These are phyloP conservation scores for Crithidia fasciculata DNA, from an alignment of 208 protist species.

Conservation along the genomic window DNA sequence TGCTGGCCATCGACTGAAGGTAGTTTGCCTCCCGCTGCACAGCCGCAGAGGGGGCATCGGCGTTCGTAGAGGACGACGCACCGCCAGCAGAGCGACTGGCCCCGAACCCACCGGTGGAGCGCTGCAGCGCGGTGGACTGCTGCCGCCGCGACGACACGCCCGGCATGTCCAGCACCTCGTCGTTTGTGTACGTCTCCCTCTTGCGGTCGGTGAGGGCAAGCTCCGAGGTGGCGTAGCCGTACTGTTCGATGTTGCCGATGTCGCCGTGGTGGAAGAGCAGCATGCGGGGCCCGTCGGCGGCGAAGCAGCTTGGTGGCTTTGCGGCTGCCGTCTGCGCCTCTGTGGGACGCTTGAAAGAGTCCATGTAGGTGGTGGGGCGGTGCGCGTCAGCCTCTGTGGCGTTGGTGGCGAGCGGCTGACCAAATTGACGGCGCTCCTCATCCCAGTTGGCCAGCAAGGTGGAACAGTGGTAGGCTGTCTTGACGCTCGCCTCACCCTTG, in stretches of 20 bases:
- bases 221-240: conserved; percentile 61
- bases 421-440: conserved; percentile 73
- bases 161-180: conserved; percentile 72
- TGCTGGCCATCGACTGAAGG: conserved; percentile 30
- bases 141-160: conserved; percentile 49
- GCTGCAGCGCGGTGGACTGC: conserved; percentile 39
- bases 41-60: conserved; percentile 17
- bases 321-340: conserved; percentile 42
- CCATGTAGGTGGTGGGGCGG: conserved; percentile 56
- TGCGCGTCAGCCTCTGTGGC: conserved; percentile 19
- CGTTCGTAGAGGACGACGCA: background rate
- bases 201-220: conserved; percentile 67
- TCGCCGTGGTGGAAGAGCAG: conserved; percentile 90
- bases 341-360: conserved; percentile 51
- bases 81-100: background rate
- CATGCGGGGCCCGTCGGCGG: conserved; percentile 61
- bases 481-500: conserved; percentile 42
- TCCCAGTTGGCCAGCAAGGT: conserved; percentile 89
- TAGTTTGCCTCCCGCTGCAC: conserved; percentile 27
- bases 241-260: conserved; percentile 55
- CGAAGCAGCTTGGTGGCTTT: conserved; percentile 64
- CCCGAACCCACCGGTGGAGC: conserved; percentile 35
- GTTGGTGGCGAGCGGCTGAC: conserved; percentile 13
- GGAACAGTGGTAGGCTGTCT: conserved; percentile 85
- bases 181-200: conserved; percentile 40